Evolutionary conservation across 192 early-diverging fungal species (phyloP), one percentile per base, ranked within the genome.

Genomic region (Fimicolochytrium jonesii): DNA sequence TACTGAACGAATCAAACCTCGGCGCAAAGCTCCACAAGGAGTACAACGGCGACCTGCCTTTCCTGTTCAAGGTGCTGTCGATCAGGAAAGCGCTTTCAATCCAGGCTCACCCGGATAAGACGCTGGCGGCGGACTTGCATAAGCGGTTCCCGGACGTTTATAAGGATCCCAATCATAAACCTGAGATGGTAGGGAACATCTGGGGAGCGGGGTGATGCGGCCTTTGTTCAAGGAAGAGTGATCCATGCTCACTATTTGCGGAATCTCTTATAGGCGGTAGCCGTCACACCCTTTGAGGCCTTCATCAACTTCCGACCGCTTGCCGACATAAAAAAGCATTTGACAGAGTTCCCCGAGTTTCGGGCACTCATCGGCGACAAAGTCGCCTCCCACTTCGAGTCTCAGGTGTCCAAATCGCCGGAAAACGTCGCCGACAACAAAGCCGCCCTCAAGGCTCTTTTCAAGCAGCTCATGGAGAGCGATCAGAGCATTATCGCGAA

Each of bases 91-190:
- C 94, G 0, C 86, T 99, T 17, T 94, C 92, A 17, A 99, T 99
- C 61, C 96, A 99, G 70, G 96, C 96, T 7, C 96, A 99, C 62
- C 96, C 96, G 6, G 92, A 97, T 76, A 97, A 97, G 71, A 61
- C 43, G 17, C 80, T 95, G n/a, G 96, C 92, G 2, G 64, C 79
- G 36, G 66, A 74, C 35, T 77, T 99, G 31, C 87, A 88, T 66
- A 61, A 70, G 35, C 71, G 86, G 29, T 77, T 70, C 29, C 94
- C 96, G n/a, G 62, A 86, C 10, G 60, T 90, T 10, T 99, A 99
- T 83, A 95, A 94, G 82, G 93, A 93, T 67, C 74, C 73, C 4
- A 93, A 95, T 73, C 88, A 94, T 67, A 92, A 97, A 81, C 94
- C 94, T 2, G 93, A 99, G 66, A 97, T 99, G 92, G 75, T 77